Evolutionary conservation across 306 rosid species (phyloP).

Genomic region (Quercus gilva): DNA sequence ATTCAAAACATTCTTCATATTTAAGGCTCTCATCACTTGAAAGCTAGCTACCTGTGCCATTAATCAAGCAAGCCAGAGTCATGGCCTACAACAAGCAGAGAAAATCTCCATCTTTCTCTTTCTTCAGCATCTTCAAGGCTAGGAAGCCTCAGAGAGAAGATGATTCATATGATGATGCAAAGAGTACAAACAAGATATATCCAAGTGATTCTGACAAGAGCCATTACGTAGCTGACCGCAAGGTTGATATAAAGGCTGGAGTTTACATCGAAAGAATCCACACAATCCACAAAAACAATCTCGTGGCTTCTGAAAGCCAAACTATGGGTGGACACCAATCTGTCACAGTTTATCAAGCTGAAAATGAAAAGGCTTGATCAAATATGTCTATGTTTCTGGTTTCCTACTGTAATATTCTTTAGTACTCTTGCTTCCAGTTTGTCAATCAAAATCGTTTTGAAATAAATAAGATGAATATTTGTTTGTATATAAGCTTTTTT

Average conservation of each 20-base stretch:
- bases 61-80: too few species aligned
- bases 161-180: constrained; percentile 38
- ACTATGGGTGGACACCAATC: constrained; percentile 14
- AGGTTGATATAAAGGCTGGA: constrained; percentile 61
- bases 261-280: constrained; percentile 40
- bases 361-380: too few species aligned
- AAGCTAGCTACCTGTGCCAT: too few species aligned
- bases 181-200: constrained; percentile 50
- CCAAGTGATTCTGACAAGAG: constrained; percentile 78
- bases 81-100: too few species aligned
- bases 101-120: constrained; percentile 1
- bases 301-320: constrained; percentile 45
- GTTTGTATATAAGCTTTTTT: background rate
- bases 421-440: constrained; percentile 14
- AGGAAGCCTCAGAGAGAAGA: constrained; percentile 21
- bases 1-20: too few species aligned
- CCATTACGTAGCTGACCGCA: constrained; percentile 41
- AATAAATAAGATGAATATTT: background rate
- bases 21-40: too few species aligned
- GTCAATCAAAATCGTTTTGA: constrained; percentile 2
- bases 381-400: too few species aligned
- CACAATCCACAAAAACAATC: constrained; percentile 40
- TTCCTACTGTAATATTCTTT: too few species aligned
- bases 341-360: constrained; percentile 6
- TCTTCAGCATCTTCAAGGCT: constrained; percentile 58